Conservation (phyloP, 768 basidiomycete species). For the Kwoniella dejecticola region DNA sequence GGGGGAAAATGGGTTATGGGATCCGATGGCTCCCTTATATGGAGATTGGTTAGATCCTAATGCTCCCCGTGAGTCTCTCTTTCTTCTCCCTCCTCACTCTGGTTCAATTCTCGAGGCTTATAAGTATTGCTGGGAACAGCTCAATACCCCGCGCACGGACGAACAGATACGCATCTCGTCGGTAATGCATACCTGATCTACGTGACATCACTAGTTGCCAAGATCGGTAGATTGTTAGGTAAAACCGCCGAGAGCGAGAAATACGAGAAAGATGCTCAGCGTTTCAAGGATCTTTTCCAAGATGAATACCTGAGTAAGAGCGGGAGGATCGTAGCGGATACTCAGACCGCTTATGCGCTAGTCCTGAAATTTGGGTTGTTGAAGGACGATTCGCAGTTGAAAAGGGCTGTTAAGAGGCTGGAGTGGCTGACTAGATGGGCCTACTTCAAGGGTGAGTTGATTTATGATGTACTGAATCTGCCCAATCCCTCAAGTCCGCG, state of each 20-base stretch:
- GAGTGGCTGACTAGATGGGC: slow-evolving; percentile 22
- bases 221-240: slow-evolving; percentile 34
- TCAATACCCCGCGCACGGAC: slow-evolving; percentile 24
- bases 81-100: too few species aligned
- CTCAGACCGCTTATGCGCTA: slow-evolving; percentile 45
- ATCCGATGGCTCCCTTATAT: slow-evolving; percentile 1
- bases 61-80: slow-evolving; percentile 27
- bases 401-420: slow-evolving; percentile 29
- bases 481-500: too few species aligned
- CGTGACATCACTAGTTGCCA: slow-evolving; percentile 27
- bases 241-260: slow-evolving; percentile 26
- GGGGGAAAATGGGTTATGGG: slow-evolving; percentile 37
- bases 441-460: slow-evolving; percentile 28
- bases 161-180: slow-evolving; percentile 45
- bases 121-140: too few species aligned
- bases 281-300: slow-evolving; percentile 32
- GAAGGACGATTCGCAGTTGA: neutral
- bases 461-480: too few species aligned
- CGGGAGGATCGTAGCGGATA: slow-evolving; percentile 45
- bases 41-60: slow-evolving; percentile 45
- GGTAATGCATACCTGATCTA: slow-evolving; percentile 50
- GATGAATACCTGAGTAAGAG: slow-evolving; percentile 41
- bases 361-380: slow-evolving; percentile 45
- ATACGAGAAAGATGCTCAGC: slow-evolving; percentile 25
- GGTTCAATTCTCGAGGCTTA: too few species aligned